Evolutionary conservation across 805 yeast species (phyloP).

Genomic region (Pichia paraexigua): DNA sequence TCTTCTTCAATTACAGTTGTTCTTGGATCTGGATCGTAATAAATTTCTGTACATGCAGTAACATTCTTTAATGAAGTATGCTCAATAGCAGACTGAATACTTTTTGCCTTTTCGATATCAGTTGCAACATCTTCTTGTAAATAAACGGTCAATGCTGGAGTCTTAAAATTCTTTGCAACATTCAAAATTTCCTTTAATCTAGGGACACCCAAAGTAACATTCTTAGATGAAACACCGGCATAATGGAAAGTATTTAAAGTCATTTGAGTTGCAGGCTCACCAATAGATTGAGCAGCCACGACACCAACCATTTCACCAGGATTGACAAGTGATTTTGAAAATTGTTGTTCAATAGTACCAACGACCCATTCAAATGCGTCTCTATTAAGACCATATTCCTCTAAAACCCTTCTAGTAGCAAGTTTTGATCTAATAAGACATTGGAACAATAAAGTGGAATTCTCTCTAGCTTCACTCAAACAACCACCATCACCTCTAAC

Average conservation of each 20-base stretch:
- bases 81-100: slow-evolving; percentile 92
- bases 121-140: slow-evolving; percentile 69
- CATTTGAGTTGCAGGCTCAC: slow-evolving; percentile 98
- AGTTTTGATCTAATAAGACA: slow-evolving; percentile 88
- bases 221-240: slow-evolving; percentile 99
- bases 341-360: slow-evolving; percentile 91
- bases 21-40: slow-evolving; percentile 96
- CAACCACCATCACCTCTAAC: slow-evolving; percentile 75
- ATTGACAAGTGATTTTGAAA: slow-evolving; percentile 82
- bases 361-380: slow-evolving; percentile 93
- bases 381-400: slow-evolving; percentile 78
- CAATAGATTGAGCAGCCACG: slow-evolving; percentile 94
- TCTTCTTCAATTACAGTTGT: slow-evolving; percentile 96
- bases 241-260: slow-evolving; percentile 90
- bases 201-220: slow-evolving; percentile 96
- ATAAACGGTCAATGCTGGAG: slow-evolving; percentile 99
- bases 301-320: slow-evolving; percentile 99
- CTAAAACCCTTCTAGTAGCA: slow-evolving; percentile 83
- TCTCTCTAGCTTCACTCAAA: slow-evolving; percentile 77
- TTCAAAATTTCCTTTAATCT: slow-evolving; percentile 96
- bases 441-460: slow-evolving; percentile 85
- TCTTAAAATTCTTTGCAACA: slow-evolving; percentile 96
- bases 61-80: slow-evolving; percentile 93
- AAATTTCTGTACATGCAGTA: slow-evolving; percentile 95
- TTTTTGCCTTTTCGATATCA: slow-evolving; percentile 91